These are phyloP conservation scores for Guyanaporus albipodus DNA, from an alignment of 768 basidiomycete species.

Conservation along the genomic window DNA sequence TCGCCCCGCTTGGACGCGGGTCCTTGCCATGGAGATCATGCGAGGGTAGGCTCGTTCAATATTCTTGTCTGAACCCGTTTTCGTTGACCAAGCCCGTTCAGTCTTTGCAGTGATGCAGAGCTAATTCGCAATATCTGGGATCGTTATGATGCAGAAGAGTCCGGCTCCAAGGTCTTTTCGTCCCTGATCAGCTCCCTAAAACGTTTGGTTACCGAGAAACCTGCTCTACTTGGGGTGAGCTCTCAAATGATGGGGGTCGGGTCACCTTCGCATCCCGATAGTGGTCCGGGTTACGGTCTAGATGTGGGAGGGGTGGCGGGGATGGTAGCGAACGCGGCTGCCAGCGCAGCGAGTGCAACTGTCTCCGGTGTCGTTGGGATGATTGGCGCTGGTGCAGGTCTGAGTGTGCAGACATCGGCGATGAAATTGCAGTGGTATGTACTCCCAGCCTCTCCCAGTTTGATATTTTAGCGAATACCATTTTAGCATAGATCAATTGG, in stretches of 20 bases:
- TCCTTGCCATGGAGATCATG: constrained; percentile 89
- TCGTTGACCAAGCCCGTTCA: constrained; percentile 24
- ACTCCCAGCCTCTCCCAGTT: neutral
- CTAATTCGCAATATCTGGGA: constrained; percentile 78
- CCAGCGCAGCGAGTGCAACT: constrained; percentile 77
- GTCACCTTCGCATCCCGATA: constrained; percentile 37
- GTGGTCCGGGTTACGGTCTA: constrained; percentile 43
- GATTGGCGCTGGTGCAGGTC: constrained; percentile 65
- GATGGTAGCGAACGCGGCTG: constrained; percentile 78
- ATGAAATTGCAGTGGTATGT: constrained; percentile 92
- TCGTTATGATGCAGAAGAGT: constrained; percentile 61
- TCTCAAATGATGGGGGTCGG: constrained; percentile 83
- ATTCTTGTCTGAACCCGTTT: neutral
- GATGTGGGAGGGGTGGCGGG: constrained; percentile 72
- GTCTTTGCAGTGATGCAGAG: constrained; percentile 75
- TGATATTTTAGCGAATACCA: neutral
- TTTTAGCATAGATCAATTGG: constrained; percentile 90
- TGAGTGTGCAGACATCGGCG: constrained; percentile 67
- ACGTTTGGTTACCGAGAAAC: constrained; percentile 85
- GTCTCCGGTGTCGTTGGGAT: constrained; percentile 84
- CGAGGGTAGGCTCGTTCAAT: constrained; percentile 53
- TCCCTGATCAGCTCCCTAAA: constrained; percentile 81
- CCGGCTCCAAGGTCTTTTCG: constrained; percentile 67
- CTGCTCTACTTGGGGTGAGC: constrained; percentile 73
- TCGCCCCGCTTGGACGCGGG: constrained; percentile 82